These are phyloP conservation scores for Aspergillus arachidicola DNA, from an alignment of 2,329 filamentous ascomycete species.

Conservation along the genomic window DNA sequence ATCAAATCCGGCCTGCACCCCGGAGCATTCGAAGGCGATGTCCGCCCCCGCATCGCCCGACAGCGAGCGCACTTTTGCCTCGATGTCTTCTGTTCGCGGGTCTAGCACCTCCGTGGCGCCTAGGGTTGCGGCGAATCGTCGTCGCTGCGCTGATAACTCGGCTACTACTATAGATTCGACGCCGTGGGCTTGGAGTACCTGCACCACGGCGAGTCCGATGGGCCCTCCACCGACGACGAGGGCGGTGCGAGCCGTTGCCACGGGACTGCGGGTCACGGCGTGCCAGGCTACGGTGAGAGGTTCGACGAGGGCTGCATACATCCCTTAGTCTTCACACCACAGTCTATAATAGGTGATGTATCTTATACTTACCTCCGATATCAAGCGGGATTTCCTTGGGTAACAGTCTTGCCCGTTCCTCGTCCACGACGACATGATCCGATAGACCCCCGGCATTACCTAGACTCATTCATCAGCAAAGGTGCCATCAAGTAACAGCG, in stretches of 20 bases:
- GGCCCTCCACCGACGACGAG: conserved; percentile 64
- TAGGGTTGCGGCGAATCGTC: conserved; percentile 56
- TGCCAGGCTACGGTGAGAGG: conserved; percentile 67
- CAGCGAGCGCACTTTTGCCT: conserved; percentile 49
- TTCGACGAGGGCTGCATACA: conserved; percentile 57
- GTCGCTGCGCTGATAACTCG: conserved; percentile 56
- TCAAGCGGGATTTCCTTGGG: conserved; percentile 26
- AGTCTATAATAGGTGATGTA: not conserved
- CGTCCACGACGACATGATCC: conserved; percentile 29
- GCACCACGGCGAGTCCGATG: conserved; percentile 63
- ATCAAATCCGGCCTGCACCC: conserved; percentile 55
- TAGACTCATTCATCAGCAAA: conserved; percentile 43
- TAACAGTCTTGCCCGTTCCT: conserved; percentile 24
- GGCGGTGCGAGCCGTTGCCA: conserved; percentile 49
- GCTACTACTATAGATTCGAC: conserved; percentile 59
- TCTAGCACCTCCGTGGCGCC: conserved; percentile 59
- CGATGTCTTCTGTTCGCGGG: conserved; percentile 51
- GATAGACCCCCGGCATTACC: conserved; percentile 32
- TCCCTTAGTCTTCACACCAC: not conserved
- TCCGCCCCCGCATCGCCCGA: conserved; percentile 54
- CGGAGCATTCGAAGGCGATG: conserved; percentile 65
- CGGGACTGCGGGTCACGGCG: conserved; percentile 54
- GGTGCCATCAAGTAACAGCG: conserved; percentile 20
- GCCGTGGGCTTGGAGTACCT: conserved; percentile 57
- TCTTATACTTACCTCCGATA: conserved; percentile 22